These are phyloP conservation scores for Gardenia jasminoides DNA, from an alignment of 257 asterid species.

Conservation along the genomic window DNA sequence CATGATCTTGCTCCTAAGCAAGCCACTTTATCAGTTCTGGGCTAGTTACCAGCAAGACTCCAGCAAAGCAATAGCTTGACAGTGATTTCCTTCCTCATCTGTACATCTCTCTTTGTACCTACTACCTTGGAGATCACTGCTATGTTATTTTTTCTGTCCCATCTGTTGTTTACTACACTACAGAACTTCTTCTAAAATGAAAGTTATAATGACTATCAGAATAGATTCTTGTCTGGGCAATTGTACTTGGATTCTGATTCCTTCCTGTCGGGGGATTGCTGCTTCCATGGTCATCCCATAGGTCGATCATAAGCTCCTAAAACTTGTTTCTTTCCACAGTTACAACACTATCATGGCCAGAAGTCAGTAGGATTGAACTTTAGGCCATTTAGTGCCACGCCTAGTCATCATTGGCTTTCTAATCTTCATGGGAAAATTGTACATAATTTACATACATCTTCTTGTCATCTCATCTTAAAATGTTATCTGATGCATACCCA, in stretches of 20 bases:
- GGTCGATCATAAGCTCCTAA: neutral
- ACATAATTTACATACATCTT: neutral
- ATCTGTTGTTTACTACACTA: no score
- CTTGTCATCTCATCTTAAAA: neutral
- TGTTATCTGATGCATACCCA: neutral
- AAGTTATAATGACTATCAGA: neutral
- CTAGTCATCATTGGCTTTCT: neutral
- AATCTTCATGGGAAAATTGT: neutral
- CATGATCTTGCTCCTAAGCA: neutral
- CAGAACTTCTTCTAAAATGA: neutral
- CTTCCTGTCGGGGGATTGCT: no score
- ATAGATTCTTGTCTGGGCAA: neutral
- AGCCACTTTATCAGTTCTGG: neutral
- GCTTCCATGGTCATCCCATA: neutral
- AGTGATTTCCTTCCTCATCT: neutral
- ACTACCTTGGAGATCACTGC: neutral
- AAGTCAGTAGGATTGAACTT: neutral
- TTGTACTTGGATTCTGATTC: neutral
- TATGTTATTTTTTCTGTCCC: neutral
- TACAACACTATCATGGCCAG: neutral
- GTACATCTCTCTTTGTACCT: no score
- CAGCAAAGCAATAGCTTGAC: neutral
- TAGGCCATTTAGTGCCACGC: neutral
- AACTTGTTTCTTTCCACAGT: neutral
- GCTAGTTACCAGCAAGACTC: neutral